phyloP scores from a whole-genome alignment of 176 grass and related monocot genomes.

The Bromus sterilis region DNA sequence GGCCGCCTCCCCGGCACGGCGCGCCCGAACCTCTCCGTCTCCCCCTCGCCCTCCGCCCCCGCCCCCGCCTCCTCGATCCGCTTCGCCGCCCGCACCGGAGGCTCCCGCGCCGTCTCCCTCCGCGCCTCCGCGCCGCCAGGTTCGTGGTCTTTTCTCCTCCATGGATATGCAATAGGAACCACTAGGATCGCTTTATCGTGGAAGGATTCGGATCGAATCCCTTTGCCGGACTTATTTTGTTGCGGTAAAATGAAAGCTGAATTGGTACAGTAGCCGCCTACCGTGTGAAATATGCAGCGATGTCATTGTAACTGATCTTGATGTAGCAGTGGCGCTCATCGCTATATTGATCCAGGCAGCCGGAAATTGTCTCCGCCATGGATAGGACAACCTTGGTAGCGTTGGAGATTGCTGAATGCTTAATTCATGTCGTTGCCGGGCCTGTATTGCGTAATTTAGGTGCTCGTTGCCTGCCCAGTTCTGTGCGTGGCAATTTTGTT shows the following conservation, averaged over 20 bases:
- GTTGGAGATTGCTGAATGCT: background rate
- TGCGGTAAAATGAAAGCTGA: background rate
- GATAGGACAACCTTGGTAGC: background rate
- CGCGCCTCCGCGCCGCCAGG: conserved; percentile 14
- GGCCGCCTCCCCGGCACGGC: background rate
- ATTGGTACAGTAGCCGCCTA: background rate
- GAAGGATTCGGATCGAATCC: background rate
- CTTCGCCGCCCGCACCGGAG: background rate
- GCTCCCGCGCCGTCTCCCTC: conserved; percentile 5
- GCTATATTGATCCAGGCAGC: background rate
- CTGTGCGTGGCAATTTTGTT: background rate
- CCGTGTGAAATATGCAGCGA: background rate
- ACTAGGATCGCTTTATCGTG: background rate
- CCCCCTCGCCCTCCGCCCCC: background rate
- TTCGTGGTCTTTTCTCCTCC: background rate
- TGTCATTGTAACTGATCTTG: background rate
- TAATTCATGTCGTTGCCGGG: background rate
- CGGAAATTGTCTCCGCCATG: background rate
- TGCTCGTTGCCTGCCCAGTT: background rate
- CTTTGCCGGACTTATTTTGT: no score
- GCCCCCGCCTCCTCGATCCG: conserved; percentile 20
- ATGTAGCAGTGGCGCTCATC: background rate
- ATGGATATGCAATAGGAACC: background rate
- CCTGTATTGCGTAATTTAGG: background rate
- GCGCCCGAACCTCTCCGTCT: conserved; percentile 11